phyloP scores from a whole-genome alignment of 2,329 filamentous ascomycete genomes.

The Phaeosphaeria sp. region DNA sequence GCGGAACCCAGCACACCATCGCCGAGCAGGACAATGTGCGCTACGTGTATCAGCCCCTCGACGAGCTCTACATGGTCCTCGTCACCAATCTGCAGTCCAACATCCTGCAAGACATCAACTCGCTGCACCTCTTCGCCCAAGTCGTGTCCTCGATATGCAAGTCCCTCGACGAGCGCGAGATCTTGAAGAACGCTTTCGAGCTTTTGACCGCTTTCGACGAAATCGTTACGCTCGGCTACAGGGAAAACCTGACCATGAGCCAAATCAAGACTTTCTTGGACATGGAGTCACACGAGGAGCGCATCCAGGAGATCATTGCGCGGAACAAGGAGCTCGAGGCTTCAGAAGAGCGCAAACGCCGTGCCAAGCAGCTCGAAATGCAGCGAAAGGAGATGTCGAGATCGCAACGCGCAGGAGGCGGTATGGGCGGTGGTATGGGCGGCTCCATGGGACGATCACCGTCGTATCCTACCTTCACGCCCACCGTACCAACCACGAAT shows the following conservation, averaged over 20 bases:
- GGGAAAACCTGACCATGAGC: slow-evolving; percentile 93
- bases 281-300: slow-evolving; percentile 99
- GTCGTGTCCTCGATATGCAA: slow-evolving; percentile 97
- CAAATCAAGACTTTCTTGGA: slow-evolving; percentile 99
- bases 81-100: slow-evolving; percentile 99
- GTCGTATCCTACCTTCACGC: slow-evolving; percentile 87
- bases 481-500: slow-evolving; percentile 71
- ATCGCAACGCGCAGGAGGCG: slow-evolving; percentile 62
- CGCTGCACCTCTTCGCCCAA: slow-evolving; percentile 95
- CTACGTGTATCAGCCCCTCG: slow-evolving; percentile 98
- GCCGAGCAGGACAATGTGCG: slow-evolving; percentile 99
- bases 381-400: slow-evolving; percentile 96
- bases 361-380: slow-evolving; percentile 98
- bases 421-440: slow-evolving; percentile 39
- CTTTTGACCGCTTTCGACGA: slow-evolving; percentile 96
- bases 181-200: slow-evolving; percentile 93
- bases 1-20: slow-evolving; percentile 94
- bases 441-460: slow-evolving; percentile 71
- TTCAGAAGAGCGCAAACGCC: slow-evolving; percentile 96
- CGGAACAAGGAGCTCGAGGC: slow-evolving; percentile 99
- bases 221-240: slow-evolving; percentile 91
- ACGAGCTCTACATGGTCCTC: slow-evolving; percentile 99
- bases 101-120: slow-evolving; percentile 98
- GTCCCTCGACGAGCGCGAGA: slow-evolving; percentile 93
- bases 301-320: slow-evolving; percentile 78